Evolutionary conservation across 2,329 filamentous ascomycete species (phyloP), one percentile per base, ranked within the genome.

Genomic region (Purpureocillium lavendulum): DNA sequence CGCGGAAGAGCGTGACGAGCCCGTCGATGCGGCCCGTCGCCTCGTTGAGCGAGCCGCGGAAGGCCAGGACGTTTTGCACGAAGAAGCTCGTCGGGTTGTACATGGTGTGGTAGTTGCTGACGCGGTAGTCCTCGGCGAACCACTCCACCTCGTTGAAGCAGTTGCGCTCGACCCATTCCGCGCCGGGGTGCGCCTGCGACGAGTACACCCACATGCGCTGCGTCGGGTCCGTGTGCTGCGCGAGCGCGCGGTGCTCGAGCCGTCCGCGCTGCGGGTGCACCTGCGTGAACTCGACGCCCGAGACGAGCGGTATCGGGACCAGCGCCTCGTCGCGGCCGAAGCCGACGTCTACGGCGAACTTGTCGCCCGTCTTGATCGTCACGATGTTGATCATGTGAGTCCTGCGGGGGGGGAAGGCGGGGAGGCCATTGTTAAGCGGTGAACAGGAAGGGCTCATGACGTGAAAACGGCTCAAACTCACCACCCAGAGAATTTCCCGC

Each of bases 311-410:
- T 2, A 52, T 57, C 0, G 61, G 61, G 26, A 56, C 47, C 0
- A 61, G 60, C 4, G 62, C 43, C 8, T 51, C 54, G 45, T 73
- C 67, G 39, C 66, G 67, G 15, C 78, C 79, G n/a, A 63, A 65
- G 1, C 62, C 61, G 7, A 61, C 49, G 2, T 57, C 60, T 13
- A 63, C 52, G 9, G 58, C 56, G 2, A 59, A 64, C 57, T 62
- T 61, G 40, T 61, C 47, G 18, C 56, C 54, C 38, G n/a, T n/a
- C 6, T 62, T 57, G 16, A 84, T 65, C 18, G 63, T 71, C 35
- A 81, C 68, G 40, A 82, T 67, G 49, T 77, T 73, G 39, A 78
- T 61, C 65, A 80, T 74, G 54, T 82, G 78, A 12, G 61, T 59
- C 73, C 75, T 69, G 24, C 7, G 10, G 13, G 30, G 9, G 30